Base-by-base conservation (phyloP, 257 asterid species). In the Leonotis leonurus region DNA sequence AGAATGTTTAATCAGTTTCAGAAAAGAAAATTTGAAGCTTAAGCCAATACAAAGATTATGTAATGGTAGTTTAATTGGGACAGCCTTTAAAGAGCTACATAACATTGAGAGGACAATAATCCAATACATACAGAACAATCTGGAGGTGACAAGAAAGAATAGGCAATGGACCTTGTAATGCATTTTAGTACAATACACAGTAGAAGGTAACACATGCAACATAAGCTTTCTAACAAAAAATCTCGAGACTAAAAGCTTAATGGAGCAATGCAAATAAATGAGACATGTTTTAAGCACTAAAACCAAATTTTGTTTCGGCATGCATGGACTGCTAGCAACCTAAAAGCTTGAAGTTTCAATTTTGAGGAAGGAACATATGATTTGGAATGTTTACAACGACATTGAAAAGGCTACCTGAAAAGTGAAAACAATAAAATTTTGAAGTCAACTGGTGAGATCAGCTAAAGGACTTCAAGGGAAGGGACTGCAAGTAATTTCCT, bases 1-100 rank as follows among this genome's bases (percentile, higher is more conserved):
- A 54, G 48, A 35, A 48, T 44, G 8, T 11, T 30, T 10, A 16
- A 41, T 72, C 56, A 73, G 60, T 32, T 17, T 17, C 58, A 36
- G n/a, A 13, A 56, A 41, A 30, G 8, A 22, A 20, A 53, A 56
- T n/a, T 48, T 13, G 17, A 40, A 11, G 29, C 43, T 36, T 37
- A 29, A 56, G 25, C 25, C 22, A 54, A 33, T 57, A 59, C n/a
- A 20, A 18, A 20, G 69, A 53, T 30, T 37, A 32, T 26, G 8
- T 68, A 6, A 22, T 8, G 46, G 41, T 60, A 48, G 37, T 33
- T 50, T 27, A 35, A 65, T 3, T 1, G 27, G 8, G n/a, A 65
- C 33, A 27, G 40, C n/a, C 43, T 60, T 2, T 18, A 27, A 9
- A 35, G 2, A 48, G 46, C 61, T 3, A 22, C 18, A 12, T 11